A percentile compares a stretch with the other conserved stretches of the same genome.
Conservation (phyloP, 2,329 filamentous ascomycete genomes). For the Coleophoma cylindrospora region DNA sequence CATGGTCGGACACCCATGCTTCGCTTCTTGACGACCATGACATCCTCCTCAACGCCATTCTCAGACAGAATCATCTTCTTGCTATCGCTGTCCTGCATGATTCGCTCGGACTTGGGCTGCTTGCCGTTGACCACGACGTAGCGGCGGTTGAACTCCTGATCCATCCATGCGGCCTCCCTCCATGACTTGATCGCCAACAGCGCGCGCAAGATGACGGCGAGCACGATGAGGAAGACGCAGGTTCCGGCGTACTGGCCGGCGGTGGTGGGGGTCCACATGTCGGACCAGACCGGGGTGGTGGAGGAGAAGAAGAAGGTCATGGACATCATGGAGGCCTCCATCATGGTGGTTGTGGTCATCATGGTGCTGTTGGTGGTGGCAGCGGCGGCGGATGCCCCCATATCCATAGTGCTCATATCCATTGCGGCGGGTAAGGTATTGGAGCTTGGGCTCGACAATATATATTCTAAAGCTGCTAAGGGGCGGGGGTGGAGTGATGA, state of each 20-base stretch:
- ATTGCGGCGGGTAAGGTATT: neutral
- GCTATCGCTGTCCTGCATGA: constrained; percentile 41
- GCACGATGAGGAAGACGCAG: constrained; percentile 82
- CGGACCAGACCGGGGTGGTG: constrained; percentile 60
- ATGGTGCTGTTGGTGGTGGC: neutral
- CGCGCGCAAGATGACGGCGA: constrained; percentile 64
- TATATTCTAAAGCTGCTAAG: neutral
- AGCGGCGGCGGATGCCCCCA: neutral
- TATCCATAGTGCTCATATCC: neutral
- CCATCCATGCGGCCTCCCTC: constrained; percentile 60
- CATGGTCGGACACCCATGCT: constrained; percentile 58
- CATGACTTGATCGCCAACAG: constrained; percentile 68
- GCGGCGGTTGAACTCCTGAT: constrained; percentile 66
- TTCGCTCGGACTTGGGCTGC: constrained; percentile 29
- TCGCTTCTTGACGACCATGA: constrained; percentile 64
- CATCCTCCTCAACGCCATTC: constrained; percentile 77
- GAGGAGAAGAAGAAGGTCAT: constrained; percentile 63
- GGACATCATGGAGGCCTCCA: constrained; percentile 36
- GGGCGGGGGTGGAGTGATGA: too few species aligned
- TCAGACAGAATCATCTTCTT: constrained; percentile 65
- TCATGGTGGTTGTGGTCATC: constrained; percentile 38
- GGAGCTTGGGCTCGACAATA: constrained; percentile 1
- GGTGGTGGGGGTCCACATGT: constrained; percentile 66
- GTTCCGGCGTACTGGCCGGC: constrained; percentile 77
- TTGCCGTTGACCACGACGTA: constrained; percentile 69